A percentile compares a stretch with the other conserved stretches of the same genome.
These are phyloP conservation scores for Alnus glutinosa DNA, from an alignment of 306 rosid genomes.

Conservation along the genomic window DNA sequence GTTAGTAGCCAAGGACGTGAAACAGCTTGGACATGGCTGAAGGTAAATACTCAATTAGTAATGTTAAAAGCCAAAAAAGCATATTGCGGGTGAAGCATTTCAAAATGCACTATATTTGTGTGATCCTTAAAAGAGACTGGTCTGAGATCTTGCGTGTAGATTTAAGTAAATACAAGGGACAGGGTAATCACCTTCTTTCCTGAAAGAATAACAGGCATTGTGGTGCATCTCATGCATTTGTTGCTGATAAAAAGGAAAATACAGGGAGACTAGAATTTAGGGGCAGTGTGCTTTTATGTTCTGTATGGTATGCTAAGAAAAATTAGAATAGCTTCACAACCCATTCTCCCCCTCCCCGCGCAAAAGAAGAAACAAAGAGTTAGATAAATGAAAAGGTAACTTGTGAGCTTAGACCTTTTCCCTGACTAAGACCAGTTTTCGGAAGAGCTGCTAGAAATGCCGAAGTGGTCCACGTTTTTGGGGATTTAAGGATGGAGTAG, in stretches of 20 bases:
- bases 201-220: not conserved
- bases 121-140: not conserved
- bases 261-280: not conserved
- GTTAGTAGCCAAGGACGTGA: conserved; percentile 70
- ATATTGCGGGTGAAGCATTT: not conserved
- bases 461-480: not conserved
- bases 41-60: conserved; percentile 51
- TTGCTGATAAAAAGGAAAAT: not conserved
- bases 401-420: not conserved
- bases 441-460: not conserved
- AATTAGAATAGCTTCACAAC: not conserved
- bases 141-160: not conserved
- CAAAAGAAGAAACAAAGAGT: not conserved
- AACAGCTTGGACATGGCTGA: conserved; percentile 82
- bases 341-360: no score
- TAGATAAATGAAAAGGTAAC: not conserved
- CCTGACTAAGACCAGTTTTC: no score
- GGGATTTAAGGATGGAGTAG: not conserved
- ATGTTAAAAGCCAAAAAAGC: conserved; percentile 7
- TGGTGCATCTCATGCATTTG: conserved; percentile 1
- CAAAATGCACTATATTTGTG: not conserved
- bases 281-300: not conserved
- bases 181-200: not conserved
- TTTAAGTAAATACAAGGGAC: not conserved
- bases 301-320: not conserved